Conservation (phyloP, 768 basidiomycete species). For the Xerocomellus intermedius region DNA sequence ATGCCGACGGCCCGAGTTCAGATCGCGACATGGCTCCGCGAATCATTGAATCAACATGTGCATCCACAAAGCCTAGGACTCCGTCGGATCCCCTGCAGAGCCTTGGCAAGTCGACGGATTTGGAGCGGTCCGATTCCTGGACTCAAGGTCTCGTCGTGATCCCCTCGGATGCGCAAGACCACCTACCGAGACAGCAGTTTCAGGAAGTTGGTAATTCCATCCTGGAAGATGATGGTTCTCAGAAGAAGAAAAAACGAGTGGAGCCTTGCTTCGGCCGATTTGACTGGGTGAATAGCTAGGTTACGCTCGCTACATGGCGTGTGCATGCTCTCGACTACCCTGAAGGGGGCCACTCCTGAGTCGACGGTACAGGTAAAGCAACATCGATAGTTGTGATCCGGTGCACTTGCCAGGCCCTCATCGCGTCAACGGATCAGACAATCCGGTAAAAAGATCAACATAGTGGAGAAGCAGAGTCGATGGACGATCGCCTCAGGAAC, state of each 20-base stretch:
- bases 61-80: not conserved
- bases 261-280: too few species aligned
- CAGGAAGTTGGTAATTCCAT: not conserved
- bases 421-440: not conserved
- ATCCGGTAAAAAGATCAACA: not conserved
- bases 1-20: not conserved
- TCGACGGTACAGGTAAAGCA: too few species aligned
- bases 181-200: not conserved
- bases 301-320: not conserved
- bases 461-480: not conserved
- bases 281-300: too few species aligned
- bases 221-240: slow-evolving; percentile 1
- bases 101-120: not conserved
- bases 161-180: slow-evolving; percentile 17
- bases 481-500: slow-evolving; percentile 8
- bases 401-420: too few species aligned
- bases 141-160: not conserved
- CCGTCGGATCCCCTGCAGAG: slow-evolving; percentile 18
- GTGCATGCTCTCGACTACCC: not conserved
- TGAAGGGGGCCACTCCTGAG: too few species aligned
- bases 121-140: not conserved
- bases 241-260: not conserved
- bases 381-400: too few species aligned
- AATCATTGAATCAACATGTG: slow-evolving; percentile 20
- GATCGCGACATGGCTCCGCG: slow-evolving; percentile 2